These are phyloP conservation scores for Filobasidium floriforme DNA, from an alignment of 768 basidiomycete species.

Conservation along the genomic window DNA sequence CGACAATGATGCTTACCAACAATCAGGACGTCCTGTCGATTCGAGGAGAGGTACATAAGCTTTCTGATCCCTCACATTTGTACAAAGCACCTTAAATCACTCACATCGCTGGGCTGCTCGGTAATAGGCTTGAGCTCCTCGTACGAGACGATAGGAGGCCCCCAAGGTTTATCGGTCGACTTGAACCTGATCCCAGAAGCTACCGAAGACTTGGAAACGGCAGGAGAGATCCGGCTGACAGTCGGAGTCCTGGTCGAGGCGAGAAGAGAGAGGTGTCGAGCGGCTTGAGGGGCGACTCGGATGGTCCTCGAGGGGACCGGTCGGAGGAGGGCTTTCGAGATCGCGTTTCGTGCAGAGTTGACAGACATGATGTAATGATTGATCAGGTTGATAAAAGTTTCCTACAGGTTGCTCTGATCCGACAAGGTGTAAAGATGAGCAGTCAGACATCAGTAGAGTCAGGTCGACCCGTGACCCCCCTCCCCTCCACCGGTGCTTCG, in stretches of 20 bases:
- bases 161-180: slow-evolving; percentile 51
- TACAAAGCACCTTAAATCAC: slow-evolving; percentile 28
- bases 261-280: slow-evolving; percentile 7
- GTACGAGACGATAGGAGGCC: slow-evolving; percentile 63
- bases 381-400: too few species aligned
- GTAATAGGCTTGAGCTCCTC: slow-evolving; percentile 74
- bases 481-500: too few species aligned
- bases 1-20: slow-evolving; percentile 21
- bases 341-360: not conserved
- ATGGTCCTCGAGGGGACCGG: not conserved
- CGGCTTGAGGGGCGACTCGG: not conserved
- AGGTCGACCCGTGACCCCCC: too few species aligned
- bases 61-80: not conserved
- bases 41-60: not conserved
- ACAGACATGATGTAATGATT: too few species aligned
- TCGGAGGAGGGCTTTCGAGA: not conserved
- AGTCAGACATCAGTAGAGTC: too few species aligned
- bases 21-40: slow-evolving; percentile 37
- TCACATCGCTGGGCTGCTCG: slow-evolving; percentile 57
- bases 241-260: not conserved
- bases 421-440: too few species aligned
- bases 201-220: not conserved
- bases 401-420: too few species aligned
- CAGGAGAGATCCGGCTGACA: not conserved
- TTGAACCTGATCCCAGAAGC: slow-evolving; percentile 15